Percentiles rank a stretch among this genome's conserved stretches.
Evolutionary conservation across 1,139 yeast genomes (phyloP).

Genomic region (Protomyces inouyei): DNA sequence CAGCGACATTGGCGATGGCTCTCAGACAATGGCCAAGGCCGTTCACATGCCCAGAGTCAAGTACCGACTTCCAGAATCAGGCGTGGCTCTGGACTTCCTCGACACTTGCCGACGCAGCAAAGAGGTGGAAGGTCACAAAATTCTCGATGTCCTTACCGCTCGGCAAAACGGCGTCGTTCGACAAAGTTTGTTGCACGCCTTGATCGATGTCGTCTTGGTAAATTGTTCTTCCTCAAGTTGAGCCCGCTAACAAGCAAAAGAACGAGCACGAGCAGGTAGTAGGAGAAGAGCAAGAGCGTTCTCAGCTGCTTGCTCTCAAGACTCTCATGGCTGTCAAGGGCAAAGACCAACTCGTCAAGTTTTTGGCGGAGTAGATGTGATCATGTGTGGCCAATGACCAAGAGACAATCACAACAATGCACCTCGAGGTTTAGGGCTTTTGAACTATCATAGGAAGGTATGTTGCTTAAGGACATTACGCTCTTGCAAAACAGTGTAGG

Average conservation of each 20-base stretch:
- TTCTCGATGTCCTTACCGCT: neutral
- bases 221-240: neutral
- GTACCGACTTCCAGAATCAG: conserved; percentile 65
- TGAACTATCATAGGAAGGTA: neutral
- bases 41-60: conserved; percentile 49
- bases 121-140: neutral
- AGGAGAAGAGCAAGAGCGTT: conserved; percentile 43
- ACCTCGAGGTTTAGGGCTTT: neutral
- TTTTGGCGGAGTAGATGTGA: conserved; percentile 40
- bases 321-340: conserved; percentile 65
- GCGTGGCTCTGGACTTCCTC: conserved; percentile 70
- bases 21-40: conserved; percentile 31
- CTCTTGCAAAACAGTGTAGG: too few species aligned
- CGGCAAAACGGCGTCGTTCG: neutral
- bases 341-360: conserved; percentile 56
- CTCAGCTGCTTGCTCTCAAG: conserved; percentile 55
- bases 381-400: too few species aligned
- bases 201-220: conserved; percentile 33
- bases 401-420: too few species aligned
- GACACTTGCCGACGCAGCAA: conserved; percentile 37
- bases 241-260: neutral
- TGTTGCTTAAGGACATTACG: too few species aligned
- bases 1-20: conserved; percentile 34
- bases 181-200: conserved; percentile 35
- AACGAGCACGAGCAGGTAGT: conserved; percentile 22